Conservation (phyloP, 805 yeast species). For the Pichia paraexigua region DNA sequence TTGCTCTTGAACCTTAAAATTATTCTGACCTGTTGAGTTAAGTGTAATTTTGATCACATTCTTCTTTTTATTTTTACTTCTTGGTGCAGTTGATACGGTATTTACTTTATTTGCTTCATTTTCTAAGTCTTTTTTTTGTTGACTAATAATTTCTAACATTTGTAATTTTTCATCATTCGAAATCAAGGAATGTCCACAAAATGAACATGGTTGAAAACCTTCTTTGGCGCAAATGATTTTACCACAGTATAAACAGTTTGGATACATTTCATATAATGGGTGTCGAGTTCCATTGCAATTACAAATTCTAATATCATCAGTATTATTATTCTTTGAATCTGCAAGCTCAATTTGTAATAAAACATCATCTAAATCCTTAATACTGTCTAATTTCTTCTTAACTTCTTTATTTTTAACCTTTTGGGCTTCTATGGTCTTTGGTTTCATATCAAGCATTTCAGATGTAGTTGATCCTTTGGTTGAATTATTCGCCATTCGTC, state of each 20-base stretch:
- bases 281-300: slow-evolving; percentile 84
- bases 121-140: slow-evolving; percentile 43
- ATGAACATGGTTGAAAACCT: slow-evolving; percentile 85
- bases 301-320: slow-evolving; percentile 33
- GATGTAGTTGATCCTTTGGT: slow-evolving; percentile 36
- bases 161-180: slow-evolving; percentile 52
- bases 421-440: slow-evolving; percentile 12
- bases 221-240: slow-evolving; percentile 85
- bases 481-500: slow-evolving; percentile 13
- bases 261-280: slow-evolving; percentile 82
- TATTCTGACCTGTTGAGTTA: slow-evolving; percentile 52
- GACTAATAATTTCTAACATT: slow-evolving; percentile 43
- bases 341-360: slow-evolving; percentile 37
- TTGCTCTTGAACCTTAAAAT: slow-evolving; percentile 61
- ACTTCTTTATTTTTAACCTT: slow-evolving; percentile 20
- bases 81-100: slow-evolving; percentile 2
- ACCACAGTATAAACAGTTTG: slow-evolving; percentile 92
- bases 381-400: slow-evolving; percentile 40
- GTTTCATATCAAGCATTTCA: slow-evolving; percentile 36
- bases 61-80: slow-evolving; percentile 24
- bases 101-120: slow-evolving; percentile 16
- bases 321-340: slow-evolving; percentile 4
- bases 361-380: slow-evolving; percentile 45
- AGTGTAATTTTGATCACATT: slow-evolving; percentile 49
- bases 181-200: slow-evolving; percentile 64